phyloP scores from a whole-genome alignment of 2,329 filamentous ascomycete genomes.

The Ophiostoma sp. region DNA sequence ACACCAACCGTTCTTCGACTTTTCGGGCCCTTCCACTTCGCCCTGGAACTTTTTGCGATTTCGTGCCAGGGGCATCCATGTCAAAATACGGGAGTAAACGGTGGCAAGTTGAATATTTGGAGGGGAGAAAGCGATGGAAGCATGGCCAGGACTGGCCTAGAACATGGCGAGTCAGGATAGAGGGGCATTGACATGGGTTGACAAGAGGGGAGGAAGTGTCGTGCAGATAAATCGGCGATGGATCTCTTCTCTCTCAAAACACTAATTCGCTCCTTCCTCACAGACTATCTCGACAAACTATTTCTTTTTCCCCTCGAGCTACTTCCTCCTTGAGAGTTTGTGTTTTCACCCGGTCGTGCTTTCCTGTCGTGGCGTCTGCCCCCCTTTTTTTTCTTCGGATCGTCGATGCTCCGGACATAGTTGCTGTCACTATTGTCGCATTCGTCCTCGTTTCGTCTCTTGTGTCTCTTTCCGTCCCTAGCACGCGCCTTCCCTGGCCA shows the following conservation, averaged over 20 bases:
- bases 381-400: neutral
- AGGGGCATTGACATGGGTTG: neutral
- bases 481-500: neutral
- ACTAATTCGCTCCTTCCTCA: neutral
- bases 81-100: neutral
- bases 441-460: neutral
- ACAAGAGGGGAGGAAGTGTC: neutral
- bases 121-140: neutral
- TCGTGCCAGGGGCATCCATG: constrained; percentile 1
- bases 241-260: neutral
- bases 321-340: neutral
- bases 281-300: neutral
- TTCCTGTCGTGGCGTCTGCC: neutral
- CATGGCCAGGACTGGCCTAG: neutral
- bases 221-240: neutral
- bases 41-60: neutral
- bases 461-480: constrained; percentile 1
- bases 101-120: neutral
- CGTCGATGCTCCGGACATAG: neutral
- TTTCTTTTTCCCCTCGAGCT: neutral
- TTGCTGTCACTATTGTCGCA: neutral
- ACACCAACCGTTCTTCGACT: neutral
- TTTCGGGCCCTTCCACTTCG: neutral
- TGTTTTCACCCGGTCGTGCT: neutral
- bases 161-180: neutral